Evolutionary conservation across 306 rosid species (phyloP).

Genomic region (Fragaria vesca): DNA sequence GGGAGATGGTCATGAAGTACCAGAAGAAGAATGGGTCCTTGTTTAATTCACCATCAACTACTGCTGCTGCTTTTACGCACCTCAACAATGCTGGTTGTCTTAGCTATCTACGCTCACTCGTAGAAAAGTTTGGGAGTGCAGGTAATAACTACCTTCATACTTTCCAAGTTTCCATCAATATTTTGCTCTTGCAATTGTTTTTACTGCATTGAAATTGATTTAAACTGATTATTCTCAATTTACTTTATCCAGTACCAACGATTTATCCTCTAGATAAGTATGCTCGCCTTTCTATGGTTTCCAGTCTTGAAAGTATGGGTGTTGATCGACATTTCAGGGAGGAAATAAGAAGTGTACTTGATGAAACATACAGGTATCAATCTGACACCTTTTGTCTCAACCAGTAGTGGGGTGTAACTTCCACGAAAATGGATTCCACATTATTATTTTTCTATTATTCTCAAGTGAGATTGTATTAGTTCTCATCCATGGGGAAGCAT

Average conservation of each 20-base stretch:
- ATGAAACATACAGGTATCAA: constrained; percentile 68
- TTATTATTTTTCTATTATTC: not conserved
- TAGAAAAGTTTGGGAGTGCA: constrained; percentile 66
- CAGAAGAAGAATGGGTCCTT: constrained; percentile 86
- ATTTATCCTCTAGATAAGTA: constrained; percentile 67
- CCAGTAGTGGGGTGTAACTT: constrained; percentile 12
- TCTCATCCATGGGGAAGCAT: constrained; percentile 1
- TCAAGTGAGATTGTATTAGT: constrained; percentile 12
- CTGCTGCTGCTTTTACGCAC: constrained; percentile 65
- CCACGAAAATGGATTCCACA: not conserved
- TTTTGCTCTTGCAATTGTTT: not conserved
- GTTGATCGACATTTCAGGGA: constrained; percentile 31
- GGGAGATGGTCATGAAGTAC: constrained; percentile 61
- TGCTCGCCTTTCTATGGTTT: constrained; percentile 69
- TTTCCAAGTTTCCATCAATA: constrained; percentile 2
- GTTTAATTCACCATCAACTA: constrained; percentile 78
- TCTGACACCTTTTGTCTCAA: constrained; percentile 22
- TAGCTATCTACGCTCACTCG: constrained; percentile 47
- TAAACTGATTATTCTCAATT: constrained; percentile 12
- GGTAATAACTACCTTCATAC: constrained; percentile 35
- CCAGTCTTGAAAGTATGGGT: constrained; percentile 72
- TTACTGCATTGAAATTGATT: not conserved
- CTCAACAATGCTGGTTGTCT: constrained; percentile 62
- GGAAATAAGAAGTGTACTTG: constrained; percentile 41
- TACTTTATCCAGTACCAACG: constrained; percentile 57